Base-by-base conservation (phyloP, 2,329 filamentous ascomycete species). In the Niveomyces coronatus region DNA sequence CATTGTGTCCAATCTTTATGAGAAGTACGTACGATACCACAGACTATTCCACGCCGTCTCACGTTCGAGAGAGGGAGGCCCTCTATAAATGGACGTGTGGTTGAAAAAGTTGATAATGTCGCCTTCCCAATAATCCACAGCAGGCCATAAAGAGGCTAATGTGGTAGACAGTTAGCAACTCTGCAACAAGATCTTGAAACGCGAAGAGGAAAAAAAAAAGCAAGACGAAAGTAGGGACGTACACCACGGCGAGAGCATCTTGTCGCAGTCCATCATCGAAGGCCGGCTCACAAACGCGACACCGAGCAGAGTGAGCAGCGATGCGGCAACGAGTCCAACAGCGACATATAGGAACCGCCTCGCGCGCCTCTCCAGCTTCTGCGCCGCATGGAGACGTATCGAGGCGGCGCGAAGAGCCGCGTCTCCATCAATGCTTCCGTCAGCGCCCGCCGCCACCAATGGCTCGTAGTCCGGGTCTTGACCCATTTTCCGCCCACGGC, bases 11-110 rank as follows among this genome's bases (percentile, higher is more conserved):
- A 15, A 2, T 3, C 11, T 14, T 7, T 7, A 5, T 3, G 3
- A 6, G 18, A n/a, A 10, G 32, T 16, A 19, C 28, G 13, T 37
- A 43, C 41, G 28, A 13, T 37, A 37, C 42, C 42, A 44, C 11
- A 45, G 37, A 3, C 16, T n/a, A 18, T 35, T 36, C 40, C 37
- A 45, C 9, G 43, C 43, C 16, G 39, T 37, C 26, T 45, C 43
- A 7, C 41, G 29, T 9, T 45, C 43, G 5, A 36, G 35, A 3
- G 34, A 33, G 2, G 43, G 43, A 13, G 41, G 37, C 9, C 43
- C 40, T 19, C 43, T 41, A n/a, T 41, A 45, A 29, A 39, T 36
- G 15, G 43, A 43, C 11, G 40, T 24, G 14, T 45, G 37, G 36
- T 42, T 44, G 13, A 44, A 39, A 11, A 27, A 42, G 9, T 44